Evolutionary conservation across 352 stramenopile species (phyloP).

Genomic region (Phytophthora brassicae): DNA sequence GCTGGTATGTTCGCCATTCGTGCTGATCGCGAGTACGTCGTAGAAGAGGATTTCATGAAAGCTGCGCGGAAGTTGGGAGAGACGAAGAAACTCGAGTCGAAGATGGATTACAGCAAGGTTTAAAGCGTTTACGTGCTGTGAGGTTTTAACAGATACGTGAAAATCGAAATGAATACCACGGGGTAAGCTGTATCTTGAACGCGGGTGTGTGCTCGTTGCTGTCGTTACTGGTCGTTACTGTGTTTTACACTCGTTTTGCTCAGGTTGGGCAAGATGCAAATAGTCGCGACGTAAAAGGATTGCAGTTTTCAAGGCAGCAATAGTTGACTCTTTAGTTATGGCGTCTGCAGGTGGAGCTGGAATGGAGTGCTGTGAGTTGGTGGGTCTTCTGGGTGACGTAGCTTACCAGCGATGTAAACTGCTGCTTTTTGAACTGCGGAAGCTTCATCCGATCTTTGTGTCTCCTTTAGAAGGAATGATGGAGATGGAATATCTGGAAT

Average conservation of each 20-base stretch:
- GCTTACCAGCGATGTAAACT: constrained; percentile 65
- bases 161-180: constrained; percentile 29
- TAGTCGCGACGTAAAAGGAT: constrained; percentile 6
- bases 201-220: background rate
- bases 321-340: constrained; percentile 8
- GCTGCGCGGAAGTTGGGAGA: constrained; percentile 98
- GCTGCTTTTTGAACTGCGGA: constrained; percentile 59
- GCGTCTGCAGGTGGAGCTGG: constrained; percentile 9
- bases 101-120: constrained; percentile 99
- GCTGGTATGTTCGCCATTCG: constrained; percentile 98
- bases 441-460: constrained; percentile 53
- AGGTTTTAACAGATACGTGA: constrained; percentile 17
- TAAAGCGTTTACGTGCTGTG: constrained; percentile 52
- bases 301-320: background rate
- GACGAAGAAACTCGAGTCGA: constrained; percentile 99
- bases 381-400: constrained; percentile 53
- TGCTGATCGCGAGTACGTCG: constrained; percentile 97
- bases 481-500: constrained; percentile 59
- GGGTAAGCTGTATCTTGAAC: constrained; percentile 28
- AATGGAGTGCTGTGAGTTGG: constrained; percentile 55
- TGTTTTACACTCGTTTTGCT: background rate
- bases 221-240: background rate
- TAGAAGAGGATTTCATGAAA: constrained; percentile 99
- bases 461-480: constrained; percentile 47
- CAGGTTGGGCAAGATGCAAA: constrained; percentile 17